These are phyloP conservation scores for Acidomyces sp. DNA, from an alignment of 495 filamentous ascomycete species.

Conservation along the genomic window DNA sequence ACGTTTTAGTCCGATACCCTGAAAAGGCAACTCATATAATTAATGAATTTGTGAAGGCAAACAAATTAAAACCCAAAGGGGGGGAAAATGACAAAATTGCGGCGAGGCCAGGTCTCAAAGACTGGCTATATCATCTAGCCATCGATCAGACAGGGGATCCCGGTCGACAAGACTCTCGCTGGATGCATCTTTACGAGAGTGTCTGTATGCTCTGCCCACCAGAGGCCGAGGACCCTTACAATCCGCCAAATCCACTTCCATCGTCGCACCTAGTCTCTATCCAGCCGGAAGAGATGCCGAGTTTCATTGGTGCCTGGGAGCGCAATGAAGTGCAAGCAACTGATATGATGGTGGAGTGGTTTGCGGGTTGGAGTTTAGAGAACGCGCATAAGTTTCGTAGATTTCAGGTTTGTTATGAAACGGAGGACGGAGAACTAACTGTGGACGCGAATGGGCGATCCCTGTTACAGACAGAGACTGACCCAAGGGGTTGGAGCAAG, in stretches of 20 bases:
- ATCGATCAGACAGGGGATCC: neutral
- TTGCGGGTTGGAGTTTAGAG: constrained; percentile 6
- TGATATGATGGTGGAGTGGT: constrained; percentile 14
- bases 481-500: constrained; percentile 12
- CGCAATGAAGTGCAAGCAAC: constrained; percentile 11
- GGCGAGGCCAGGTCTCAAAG: constrained; percentile 11
- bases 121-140: constrained; percentile 10
- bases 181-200: constrained; percentile 2
- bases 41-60: constrained; percentile 3
- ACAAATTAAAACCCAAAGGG: constrained; percentile 1
- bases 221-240: constrained; percentile 7
- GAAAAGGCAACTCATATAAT: constrained; percentile 14
- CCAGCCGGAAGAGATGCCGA: constrained; percentile 4
- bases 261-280: constrained; percentile 9
- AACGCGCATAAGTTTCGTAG: constrained; percentile 5
- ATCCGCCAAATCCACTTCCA: constrained; percentile 9
- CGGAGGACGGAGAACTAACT: constrained; percentile 3
- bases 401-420: constrained; percentile 15
- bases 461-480: neutral
- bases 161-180: neutral
- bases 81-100: constrained; percentile 11
- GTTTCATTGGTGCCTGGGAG: constrained; percentile 9
- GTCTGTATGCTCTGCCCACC: constrained; percentile 13
- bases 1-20: constrained; percentile 16
- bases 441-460: constrained; percentile 2